phyloP scores from a whole-genome alignment of 2,329 filamentous ascomycete genomes.

The Trichoderma atrobrunneum region DNA sequence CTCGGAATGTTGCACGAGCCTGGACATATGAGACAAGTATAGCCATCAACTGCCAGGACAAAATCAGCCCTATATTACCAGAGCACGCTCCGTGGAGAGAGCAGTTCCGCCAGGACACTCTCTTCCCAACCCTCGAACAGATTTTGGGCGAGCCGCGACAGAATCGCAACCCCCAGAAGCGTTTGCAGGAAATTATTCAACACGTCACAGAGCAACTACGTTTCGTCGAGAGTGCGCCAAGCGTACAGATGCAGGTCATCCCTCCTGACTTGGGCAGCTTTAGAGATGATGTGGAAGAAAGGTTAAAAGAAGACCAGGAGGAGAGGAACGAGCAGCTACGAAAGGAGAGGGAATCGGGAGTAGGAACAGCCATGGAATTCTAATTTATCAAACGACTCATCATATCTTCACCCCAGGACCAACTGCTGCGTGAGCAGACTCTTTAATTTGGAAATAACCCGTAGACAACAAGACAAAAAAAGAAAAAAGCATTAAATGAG shows the following conservation, averaged over 20 bases:
- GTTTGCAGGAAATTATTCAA: conserved; percentile 71
- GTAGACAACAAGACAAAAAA: conserved; percentile 17
- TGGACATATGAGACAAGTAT: conserved; percentile 97
- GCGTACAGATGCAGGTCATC: conserved; percentile 78
- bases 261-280: conserved; percentile 71
- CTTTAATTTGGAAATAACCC: not conserved
- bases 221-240: conserved; percentile 81
- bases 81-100: conserved; percentile 79
- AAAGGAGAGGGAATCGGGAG: conserved; percentile 53
- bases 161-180: conserved; percentile 77
- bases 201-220: conserved; percentile 81
- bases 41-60: conserved; percentile 70
- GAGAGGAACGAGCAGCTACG: conserved; percentile 55
- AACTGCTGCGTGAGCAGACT: not conserved
- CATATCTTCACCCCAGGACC: not conserved
- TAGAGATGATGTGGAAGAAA: conserved; percentile 66
- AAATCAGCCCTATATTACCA: conserved; percentile 71
- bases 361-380: conserved; percentile 57
- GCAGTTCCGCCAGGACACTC: conserved; percentile 82
- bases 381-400: conserved; percentile 23
- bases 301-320: conserved; percentile 62
- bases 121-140: conserved; percentile 83
- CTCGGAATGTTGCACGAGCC: conserved; percentile 89
- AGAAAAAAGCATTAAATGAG: conserved; percentile 8
- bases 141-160: conserved; percentile 64